Percentiles rank a stretch among this genome's conserved stretches.
Evolutionary conservation across 306 rosid genomes (phyloP).

Genomic region (Quercus parvula): DNA sequence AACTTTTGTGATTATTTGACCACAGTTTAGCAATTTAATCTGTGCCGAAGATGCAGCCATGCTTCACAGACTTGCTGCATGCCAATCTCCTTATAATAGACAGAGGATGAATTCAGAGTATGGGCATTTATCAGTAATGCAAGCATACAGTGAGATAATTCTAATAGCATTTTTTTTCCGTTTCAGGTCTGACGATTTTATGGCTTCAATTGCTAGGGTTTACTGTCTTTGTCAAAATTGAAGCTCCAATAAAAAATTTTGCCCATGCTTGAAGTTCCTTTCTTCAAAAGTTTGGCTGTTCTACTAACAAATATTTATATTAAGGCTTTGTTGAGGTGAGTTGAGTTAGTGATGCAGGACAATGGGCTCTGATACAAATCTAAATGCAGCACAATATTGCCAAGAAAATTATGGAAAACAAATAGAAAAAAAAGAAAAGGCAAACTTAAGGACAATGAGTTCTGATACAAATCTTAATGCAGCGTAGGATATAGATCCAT

Average conservation of each 20-base stretch:
- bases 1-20: background rate
- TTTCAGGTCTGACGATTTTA: conserved; percentile 84
- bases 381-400: too few species aligned
- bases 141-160: conserved; percentile 4
- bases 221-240: conserved; percentile 74
- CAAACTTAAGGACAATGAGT: background rate
- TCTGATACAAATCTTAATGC: background rate
- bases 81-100: conserved; percentile 76
- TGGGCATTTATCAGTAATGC: background rate
- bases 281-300: background rate
- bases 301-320: background rate
- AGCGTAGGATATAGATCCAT: background rate
- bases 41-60: conserved; percentile 63
- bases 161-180: conserved; percentile 12
- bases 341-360: too few species aligned
- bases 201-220: conserved; percentile 84
- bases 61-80: conserved; percentile 62
- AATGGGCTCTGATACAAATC: too few species aligned
- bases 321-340: background rate
- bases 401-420: too few species aligned
- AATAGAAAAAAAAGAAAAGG: too few species aligned
- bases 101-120: conserved; percentile 50
- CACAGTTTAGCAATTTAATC: conserved; percentile 12
- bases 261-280: background rate
- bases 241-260: conserved; percentile 30